Evolutionary conservation across 805 yeast species (phyloP).

Genomic region (Blastobotrys attinorum): DNA sequence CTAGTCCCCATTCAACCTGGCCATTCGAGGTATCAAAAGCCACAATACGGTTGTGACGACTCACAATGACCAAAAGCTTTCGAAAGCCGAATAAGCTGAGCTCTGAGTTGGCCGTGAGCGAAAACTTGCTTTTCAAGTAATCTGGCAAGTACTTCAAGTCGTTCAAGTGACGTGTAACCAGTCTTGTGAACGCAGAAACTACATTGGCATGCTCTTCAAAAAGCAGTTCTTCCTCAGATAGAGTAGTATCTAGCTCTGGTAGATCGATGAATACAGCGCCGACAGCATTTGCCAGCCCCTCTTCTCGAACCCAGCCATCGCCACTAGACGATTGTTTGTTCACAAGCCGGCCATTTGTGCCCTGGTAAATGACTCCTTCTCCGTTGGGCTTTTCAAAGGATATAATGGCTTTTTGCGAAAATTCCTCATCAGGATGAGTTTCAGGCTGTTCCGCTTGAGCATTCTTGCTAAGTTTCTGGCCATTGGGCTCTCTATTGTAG

Average conservation of each 20-base stretch:
- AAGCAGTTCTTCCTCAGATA: constrained; percentile 22
- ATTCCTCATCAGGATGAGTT: not conserved
- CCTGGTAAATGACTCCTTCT: not conserved
- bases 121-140: constrained; percentile 2
- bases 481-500: too few species aligned
- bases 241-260: constrained; percentile 17
- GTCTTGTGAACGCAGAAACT: constrained; percentile 20
- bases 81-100: constrained; percentile 28
- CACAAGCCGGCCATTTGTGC: not conserved
- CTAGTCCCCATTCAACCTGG: constrained; percentile 19
- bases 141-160: constrained; percentile 15
- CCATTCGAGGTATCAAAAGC: constrained; percentile 27
- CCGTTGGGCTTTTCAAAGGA: not conserved
- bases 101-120: constrained; percentile 7
- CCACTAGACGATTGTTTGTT: constrained; percentile 3
- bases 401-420: not conserved
- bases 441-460: too few species aligned
- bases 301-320: constrained; percentile 24
- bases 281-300: constrained; percentile 21
- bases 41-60: constrained; percentile 22
- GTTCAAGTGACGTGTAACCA: constrained; percentile 21
- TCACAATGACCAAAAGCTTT: constrained; percentile 25
- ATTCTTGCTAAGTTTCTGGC: too few species aligned
- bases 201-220: constrained; percentile 24
- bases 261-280: constrained; percentile 22